Percentiles rank a stretch among this genome's conserved stretches.
These are phyloP conservation scores for Urtica urens DNA, from an alignment of 306 rosid species.

Conservation along the genomic window DNA sequence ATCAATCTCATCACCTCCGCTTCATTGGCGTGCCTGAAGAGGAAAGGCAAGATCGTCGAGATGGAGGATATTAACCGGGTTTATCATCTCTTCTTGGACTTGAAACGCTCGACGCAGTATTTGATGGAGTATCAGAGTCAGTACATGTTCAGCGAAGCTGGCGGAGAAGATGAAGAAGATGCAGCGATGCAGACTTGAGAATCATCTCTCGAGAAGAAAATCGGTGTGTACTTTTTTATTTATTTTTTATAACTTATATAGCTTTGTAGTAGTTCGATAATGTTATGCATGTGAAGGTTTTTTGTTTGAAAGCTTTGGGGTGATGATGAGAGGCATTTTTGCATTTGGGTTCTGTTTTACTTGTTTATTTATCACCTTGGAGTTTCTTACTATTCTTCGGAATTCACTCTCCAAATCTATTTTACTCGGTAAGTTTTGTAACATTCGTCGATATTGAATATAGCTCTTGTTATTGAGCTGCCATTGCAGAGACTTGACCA, in stretches of 20 bases:
- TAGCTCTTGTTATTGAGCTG: too few species aligned
- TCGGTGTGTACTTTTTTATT: too few species aligned
- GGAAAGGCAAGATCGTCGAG: constrained; percentile 78
- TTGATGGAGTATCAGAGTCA: constrained; percentile 87
- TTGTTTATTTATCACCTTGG: neutral
- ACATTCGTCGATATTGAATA: too few species aligned
- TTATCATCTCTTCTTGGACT: constrained; percentile 88
- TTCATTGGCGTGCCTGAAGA: constrained; percentile 73
- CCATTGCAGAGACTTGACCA: too few species aligned
- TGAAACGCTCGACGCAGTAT: constrained; percentile 92
- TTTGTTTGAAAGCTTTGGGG: neutral
- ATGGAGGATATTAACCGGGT: constrained; percentile 86
- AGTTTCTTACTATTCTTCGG: too few species aligned
- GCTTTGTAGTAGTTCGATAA: neutral
- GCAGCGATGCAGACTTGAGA: constrained; percentile 42
- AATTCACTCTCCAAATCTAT: too few species aligned
- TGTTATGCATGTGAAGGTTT: neutral
- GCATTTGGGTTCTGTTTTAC: neutral
- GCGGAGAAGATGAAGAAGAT: constrained; percentile 50
- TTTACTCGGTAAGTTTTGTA: too few species aligned
- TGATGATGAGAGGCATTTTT: too few species aligned
- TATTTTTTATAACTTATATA: too few species aligned
- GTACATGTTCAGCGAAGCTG: constrained; percentile 90
- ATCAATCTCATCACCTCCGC: constrained; percentile 86
- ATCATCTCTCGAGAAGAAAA: neutral